These are phyloP conservation scores for Lyophyllum shimeji DNA, from an alignment of 768 basidiomycete species.

Conservation along the genomic window DNA sequence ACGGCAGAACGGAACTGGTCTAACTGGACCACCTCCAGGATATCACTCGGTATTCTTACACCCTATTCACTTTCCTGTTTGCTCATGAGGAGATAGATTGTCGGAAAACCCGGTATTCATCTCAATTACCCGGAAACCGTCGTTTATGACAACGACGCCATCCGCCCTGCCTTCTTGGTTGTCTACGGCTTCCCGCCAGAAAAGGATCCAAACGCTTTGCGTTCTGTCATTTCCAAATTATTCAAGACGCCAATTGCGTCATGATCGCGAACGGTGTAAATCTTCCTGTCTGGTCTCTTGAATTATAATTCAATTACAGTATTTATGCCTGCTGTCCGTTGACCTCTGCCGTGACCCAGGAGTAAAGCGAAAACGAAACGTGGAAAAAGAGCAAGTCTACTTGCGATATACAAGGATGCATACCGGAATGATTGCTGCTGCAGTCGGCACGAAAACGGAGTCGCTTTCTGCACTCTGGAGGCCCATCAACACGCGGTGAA, in stretches of 20 bases:
- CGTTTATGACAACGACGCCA: slow-evolving; percentile 64
- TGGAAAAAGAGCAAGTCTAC: slow-evolving; percentile 14
- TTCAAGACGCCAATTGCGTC: slow-evolving; percentile 50
- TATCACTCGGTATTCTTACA: slow-evolving; percentile 52
- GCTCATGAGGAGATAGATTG: slow-evolving; percentile 37
- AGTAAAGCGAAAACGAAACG: slow-evolving; percentile 1
- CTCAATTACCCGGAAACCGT: slow-evolving; percentile 72
- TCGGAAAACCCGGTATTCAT: slow-evolving; percentile 62
- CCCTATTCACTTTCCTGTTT: neutral
- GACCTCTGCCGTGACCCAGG: neutral
- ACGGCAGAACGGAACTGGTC: slow-evolving; percentile 44
- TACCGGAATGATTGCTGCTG: slow-evolving; percentile 58
- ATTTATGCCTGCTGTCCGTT: neutral
- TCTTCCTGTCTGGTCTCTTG: slow-evolving; percentile 8
- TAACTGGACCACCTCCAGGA: slow-evolving; percentile 53
- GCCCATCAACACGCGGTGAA: slow-evolving; percentile 11
- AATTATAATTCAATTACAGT: slow-evolving; percentile 13
- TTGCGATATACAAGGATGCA: slow-evolving; percentile 60
- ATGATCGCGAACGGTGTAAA: slow-evolving; percentile 21
- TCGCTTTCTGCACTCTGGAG: slow-evolving; percentile 45
- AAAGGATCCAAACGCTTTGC: slow-evolving; percentile 27
- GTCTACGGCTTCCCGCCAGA: slow-evolving; percentile 48
- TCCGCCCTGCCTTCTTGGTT: slow-evolving; percentile 66
- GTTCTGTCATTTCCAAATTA: slow-evolving; percentile 34
- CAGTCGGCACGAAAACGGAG: slow-evolving; percentile 49